Percentiles rank a stretch among this genome's conserved stretches.
Evolutionary conservation across 169 alveolate species (phyloP).

Genomic region (Pseudocohnilembus persalinus): DNA sequence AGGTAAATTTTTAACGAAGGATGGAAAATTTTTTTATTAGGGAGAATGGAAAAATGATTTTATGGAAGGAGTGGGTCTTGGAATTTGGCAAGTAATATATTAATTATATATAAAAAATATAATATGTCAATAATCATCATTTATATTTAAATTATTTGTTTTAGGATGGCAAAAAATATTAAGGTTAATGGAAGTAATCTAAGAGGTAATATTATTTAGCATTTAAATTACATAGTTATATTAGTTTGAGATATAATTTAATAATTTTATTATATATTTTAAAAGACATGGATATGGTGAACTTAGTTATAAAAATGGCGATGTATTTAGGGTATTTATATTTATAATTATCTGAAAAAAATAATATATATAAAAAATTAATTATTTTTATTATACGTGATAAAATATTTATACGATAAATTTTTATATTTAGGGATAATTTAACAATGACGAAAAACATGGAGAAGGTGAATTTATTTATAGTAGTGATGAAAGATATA

Average conservation of each 20-base stretch:
- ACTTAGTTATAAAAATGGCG: not conserved
- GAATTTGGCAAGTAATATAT: not conserved
- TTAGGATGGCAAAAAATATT: not conserved
- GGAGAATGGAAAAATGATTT: not conserved
- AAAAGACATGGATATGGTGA: not conserved
- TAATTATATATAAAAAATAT: too few species aligned
- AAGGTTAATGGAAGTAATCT: not conserved
- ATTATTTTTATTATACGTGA: too few species aligned
- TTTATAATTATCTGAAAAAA: not conserved
- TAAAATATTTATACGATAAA: too few species aligned
- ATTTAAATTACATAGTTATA: too few species aligned
- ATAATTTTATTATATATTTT: too few species aligned
- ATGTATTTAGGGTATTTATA: not conserved
- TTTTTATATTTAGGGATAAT: not conserved
- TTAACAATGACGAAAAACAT: not conserved
- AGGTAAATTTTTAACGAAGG: not conserved
- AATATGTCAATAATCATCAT: too few species aligned
- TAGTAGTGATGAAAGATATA: too few species aligned
- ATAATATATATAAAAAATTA: too few species aligned
- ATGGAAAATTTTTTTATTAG: too few species aligned
- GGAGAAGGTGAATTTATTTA: not conserved
- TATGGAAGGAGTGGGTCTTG: not conserved
- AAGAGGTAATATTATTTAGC: not conserved
- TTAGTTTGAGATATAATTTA: not conserved
- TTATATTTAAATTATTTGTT: not conserved